A percentile compares a stretch with the other conserved stretches of the same genome.
Evolutionary conservation across 495 filamentous ascomycete species (phyloP).

Genomic region (Astrothelium subdiscretum): DNA sequence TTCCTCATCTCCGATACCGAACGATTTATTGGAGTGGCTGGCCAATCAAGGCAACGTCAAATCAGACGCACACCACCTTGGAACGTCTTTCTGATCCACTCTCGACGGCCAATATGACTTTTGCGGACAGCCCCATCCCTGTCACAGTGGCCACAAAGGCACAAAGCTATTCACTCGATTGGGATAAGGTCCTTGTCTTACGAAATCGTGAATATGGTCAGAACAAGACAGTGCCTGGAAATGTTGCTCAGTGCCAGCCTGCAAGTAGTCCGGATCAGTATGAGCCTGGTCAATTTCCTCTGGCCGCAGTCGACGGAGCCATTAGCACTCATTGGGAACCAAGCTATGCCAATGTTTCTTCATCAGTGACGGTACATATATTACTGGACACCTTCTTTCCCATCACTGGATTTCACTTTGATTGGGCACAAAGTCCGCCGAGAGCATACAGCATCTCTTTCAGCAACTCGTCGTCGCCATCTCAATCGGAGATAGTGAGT

Average conservation of each 20-base stretch:
- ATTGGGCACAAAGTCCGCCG: slow-evolving; percentile 56
- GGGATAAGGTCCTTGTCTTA: slow-evolving; percentile 42
- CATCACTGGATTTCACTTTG: slow-evolving; percentile 47
- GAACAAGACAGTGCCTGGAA: slow-evolving; percentile 37
- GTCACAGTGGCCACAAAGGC: slow-evolving; percentile 30
- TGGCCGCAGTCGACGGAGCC: slow-evolving; percentile 58
- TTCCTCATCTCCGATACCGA: slow-evolving; percentile 48
- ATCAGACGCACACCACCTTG: slow-evolving; percentile 54
- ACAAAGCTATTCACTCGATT: slow-evolving; percentile 34
- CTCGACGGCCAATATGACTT: slow-evolving; percentile 28
- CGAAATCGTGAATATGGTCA: slow-evolving; percentile 43
- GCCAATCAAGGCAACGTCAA: slow-evolving; percentile 49
- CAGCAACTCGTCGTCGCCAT: slow-evolving; percentile 13
- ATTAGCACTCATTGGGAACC: slow-evolving; percentile 66
- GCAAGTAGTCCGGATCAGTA: slow-evolving; percentile 38
- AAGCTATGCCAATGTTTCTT: slow-evolving; percentile 31
- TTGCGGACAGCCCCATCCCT: slow-evolving; percentile 38
- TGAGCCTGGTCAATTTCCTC: slow-evolving; percentile 59
- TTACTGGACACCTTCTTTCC: slow-evolving; percentile 21
- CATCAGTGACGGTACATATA: slow-evolving; percentile 40
- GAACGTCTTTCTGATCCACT: slow-evolving; percentile 31
- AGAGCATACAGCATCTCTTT: slow-evolving; percentile 44
- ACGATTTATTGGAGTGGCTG: slow-evolving; percentile 62
- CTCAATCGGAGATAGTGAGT: slow-evolving; percentile 29
- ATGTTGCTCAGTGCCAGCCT: slow-evolving; percentile 57